These are phyloP conservation scores for Arthrobotrys conoides DNA, from an alignment of 2,329 filamentous ascomycete species.

Conservation along the genomic window DNA sequence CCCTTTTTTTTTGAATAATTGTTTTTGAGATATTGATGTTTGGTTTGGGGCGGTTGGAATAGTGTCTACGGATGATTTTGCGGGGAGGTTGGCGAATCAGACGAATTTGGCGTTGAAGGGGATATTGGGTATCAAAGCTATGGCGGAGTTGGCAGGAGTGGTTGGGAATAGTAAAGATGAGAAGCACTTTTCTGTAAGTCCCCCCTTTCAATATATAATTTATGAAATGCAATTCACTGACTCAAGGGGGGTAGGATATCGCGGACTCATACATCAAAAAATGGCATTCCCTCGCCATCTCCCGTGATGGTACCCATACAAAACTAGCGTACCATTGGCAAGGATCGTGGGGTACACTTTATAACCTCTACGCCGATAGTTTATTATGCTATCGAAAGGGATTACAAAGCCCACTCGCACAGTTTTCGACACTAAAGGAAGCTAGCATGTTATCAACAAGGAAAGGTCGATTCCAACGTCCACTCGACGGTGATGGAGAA, in stretches of 20 bases:
- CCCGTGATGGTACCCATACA: slow-evolving; percentile 78
- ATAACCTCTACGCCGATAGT: slow-evolving; percentile 86
- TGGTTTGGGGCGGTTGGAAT: slow-evolving; percentile 61
- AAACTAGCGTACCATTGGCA: slow-evolving; percentile 85
- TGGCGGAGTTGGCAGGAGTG: slow-evolving; percentile 78
- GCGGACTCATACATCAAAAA: slow-evolving; percentile 77
- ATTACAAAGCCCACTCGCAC: slow-evolving; percentile 54
- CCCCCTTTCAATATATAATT: slow-evolving; percentile 57
- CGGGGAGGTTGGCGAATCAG: slow-evolving; percentile 81
- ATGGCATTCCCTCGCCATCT: slow-evolving; percentile 81
- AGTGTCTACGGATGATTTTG: slow-evolving; percentile 88
- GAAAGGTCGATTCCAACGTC: slow-evolving; percentile 10
- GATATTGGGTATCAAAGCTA: slow-evolving; percentile 84
- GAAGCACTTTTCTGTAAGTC: slow-evolving; percentile 69
- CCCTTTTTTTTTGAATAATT: background rate
- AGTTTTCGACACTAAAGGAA: slow-evolving; percentile 63
- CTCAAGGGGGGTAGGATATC: slow-evolving; percentile 69
- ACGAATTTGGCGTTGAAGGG: slow-evolving; percentile 87
- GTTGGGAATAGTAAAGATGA: slow-evolving; percentile 74
- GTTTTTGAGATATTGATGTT: slow-evolving; percentile 7
- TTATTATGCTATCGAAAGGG: slow-evolving; percentile 81
- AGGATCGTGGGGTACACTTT: slow-evolving; percentile 85
- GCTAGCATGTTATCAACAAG: background rate
- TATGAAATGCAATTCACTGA: background rate
- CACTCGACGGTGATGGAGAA: background rate